Evolutionary conservation across 345 rosid genomes (phyloP).

Genomic region (Tarenaya hassleriana): DNA sequence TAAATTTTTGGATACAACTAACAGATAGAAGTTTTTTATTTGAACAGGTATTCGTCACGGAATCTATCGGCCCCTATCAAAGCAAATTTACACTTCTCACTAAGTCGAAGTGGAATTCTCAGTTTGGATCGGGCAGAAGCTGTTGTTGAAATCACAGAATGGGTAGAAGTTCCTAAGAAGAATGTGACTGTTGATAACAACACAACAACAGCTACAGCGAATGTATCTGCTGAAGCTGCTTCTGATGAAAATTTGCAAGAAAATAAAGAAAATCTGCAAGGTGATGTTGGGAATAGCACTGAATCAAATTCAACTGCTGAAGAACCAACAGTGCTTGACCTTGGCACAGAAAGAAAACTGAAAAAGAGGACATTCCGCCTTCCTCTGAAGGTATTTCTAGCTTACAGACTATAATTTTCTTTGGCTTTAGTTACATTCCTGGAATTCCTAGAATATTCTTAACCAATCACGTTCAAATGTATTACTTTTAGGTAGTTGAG

Average conservation of each 20-base stretch:
- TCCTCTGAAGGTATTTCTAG: conserved; percentile 61
- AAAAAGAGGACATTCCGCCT: conserved; percentile 76
- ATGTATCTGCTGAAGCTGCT: conserved; percentile 44
- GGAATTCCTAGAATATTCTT: neutral
- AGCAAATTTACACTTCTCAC: conserved; percentile 86
- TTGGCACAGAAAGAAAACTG: conserved; percentile 67
- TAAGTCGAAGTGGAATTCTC: conserved; percentile 87
- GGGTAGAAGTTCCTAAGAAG: conserved; percentile 95
- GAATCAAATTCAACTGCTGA: conserved; percentile 33
- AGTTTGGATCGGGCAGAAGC: conserved; percentile 91
- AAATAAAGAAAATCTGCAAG: conserved; percentile 39
- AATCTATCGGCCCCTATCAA: conserved; percentile 93
- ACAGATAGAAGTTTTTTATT: conserved; percentile 4
- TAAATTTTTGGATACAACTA: conserved; percentile 4
- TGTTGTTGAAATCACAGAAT: conserved; percentile 84
- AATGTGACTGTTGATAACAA: conserved; percentile 58
- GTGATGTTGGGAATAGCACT: conserved; percentile 38
- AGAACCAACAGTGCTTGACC: conserved; percentile 44
- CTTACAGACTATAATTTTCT: neutral
- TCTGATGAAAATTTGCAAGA: conserved; percentile 45
- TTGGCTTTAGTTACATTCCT: conserved; percentile 10
- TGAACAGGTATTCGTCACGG: conserved; percentile 69
- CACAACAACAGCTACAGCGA: conserved; percentile 47
- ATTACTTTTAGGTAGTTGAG: conserved; percentile 52
- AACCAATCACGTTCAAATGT: conserved; percentile 3